Conservation (phyloP, 176 grass and related monocot species). For the Avena sativa region DNA sequence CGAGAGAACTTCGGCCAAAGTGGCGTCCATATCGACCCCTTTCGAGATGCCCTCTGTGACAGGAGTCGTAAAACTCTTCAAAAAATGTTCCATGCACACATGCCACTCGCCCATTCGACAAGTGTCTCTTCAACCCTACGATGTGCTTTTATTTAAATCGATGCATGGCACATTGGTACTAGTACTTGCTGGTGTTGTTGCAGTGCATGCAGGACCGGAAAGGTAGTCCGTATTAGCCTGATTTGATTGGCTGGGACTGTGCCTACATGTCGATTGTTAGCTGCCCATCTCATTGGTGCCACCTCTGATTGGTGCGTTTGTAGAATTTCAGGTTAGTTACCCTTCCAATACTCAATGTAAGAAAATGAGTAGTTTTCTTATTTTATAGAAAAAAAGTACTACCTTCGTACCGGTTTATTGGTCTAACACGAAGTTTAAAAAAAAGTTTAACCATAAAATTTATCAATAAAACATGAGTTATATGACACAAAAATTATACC, state of each 20-base stretch:
- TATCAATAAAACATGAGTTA: no score
- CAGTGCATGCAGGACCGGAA: conserved; percentile 36
- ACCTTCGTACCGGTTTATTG: no score
- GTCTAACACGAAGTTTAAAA: no score
- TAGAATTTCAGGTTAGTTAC: conserved; percentile 10
- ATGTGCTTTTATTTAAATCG: conserved; percentile 37
- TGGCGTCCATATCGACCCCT: conserved; percentile 22
- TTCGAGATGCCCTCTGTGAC: conserved; percentile 34
- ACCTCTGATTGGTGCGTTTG: no score
- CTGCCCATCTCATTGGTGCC: conserved; percentile 37
- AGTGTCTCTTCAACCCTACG: conserved; percentile 31
- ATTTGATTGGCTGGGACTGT: conserved; percentile 39
- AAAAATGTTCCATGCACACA: conserved; percentile 7
- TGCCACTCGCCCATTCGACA: conserved; percentile 33
- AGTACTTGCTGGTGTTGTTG: conserved; percentile 12
- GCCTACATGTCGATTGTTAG: conserved; percentile 32
- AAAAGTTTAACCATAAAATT: no score
- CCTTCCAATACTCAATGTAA: no score
- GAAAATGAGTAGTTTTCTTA: no score
- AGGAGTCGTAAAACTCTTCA: conserved; percentile 32
- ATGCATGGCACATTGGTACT: not conserved
- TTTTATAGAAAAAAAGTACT: no score
- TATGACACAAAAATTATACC: no score
- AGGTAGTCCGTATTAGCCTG: conserved; percentile 6
- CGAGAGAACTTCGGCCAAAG: conserved; percentile 50